Conservation (phyloP, 768 basidiomycete genomes). For the Myochromella boudieri region DNA sequence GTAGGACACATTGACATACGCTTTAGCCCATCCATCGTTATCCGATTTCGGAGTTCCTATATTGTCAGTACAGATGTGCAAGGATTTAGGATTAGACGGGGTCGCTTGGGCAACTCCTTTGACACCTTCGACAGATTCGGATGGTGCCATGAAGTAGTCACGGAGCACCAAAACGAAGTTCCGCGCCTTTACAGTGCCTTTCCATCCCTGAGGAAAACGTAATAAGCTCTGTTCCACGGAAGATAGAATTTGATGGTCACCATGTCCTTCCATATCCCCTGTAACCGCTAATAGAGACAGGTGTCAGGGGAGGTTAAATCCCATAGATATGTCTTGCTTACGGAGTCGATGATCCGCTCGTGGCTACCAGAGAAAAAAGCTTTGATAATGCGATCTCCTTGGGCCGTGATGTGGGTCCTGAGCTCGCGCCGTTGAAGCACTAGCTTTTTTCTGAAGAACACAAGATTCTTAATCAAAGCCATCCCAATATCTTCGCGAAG, state of each 20-base stretch:
- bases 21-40: background rate
- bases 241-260: background rate
- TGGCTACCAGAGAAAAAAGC: background rate
- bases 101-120: background rate
- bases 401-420: background rate
- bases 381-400: conserved; percentile 1
- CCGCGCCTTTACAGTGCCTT: background rate
- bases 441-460: background rate
- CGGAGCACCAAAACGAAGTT: background rate
- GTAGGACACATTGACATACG: background rate
- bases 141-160: background rate
- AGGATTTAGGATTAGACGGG: background rate
- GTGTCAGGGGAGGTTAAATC: background rate
- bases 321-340: background rate
- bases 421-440: background rate
- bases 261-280: conserved; percentile 1
- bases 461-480: background rate
- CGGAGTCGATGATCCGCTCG: background rate
- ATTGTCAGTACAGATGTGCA: background rate
- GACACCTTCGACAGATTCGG: background rate
- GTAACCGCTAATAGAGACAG: background rate
- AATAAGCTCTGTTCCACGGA: background rate
- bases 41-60: background rate
- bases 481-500: background rate
- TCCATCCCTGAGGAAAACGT: background rate